phyloP scores from a whole-genome alignment of 495 filamentous ascomycete species.

The Durotheca rogersii region DNA sequence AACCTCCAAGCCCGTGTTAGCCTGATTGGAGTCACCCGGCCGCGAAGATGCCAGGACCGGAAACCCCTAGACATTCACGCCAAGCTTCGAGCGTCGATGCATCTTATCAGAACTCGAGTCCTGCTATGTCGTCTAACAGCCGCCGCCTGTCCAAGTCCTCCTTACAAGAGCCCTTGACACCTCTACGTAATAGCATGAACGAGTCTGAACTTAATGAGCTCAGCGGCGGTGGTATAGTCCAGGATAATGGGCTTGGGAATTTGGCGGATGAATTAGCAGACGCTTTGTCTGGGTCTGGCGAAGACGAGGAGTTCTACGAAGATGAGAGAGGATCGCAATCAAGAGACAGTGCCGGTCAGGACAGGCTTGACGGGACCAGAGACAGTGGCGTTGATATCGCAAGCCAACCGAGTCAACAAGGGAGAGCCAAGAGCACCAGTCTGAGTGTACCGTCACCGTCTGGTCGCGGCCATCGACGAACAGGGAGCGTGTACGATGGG shows the following conservation, averaged over 20 bases:
- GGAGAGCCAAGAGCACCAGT: constrained; percentile 33
- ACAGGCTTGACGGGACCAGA: constrained; percentile 31
- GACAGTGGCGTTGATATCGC: constrained; percentile 51
- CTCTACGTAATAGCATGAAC: constrained; percentile 55
- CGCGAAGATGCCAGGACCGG: constrained; percentile 56
- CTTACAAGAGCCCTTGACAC: constrained; percentile 61
- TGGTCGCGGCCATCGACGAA: constrained; percentile 46
- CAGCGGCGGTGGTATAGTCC: constrained; percentile 40
- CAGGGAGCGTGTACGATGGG: constrained; percentile 57
- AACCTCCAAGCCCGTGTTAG: too few relatives aligned
- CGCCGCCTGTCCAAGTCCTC: constrained; percentile 59
- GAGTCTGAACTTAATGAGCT: constrained; percentile 51
- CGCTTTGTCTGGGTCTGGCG: constrained; percentile 53
- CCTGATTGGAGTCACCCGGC: constrained; percentile 4
- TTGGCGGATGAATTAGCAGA: constrained; percentile 78
- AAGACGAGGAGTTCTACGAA: constrained; percentile 63
- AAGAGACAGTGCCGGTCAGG: constrained; percentile 27
- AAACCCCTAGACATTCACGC: constrained; percentile 65
- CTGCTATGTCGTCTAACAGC: constrained; percentile 39
- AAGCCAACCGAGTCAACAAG: constrained; percentile 34
- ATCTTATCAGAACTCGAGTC: constrained; percentile 49
- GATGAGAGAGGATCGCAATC: constrained; percentile 39
- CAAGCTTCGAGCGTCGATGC: constrained; percentile 61
- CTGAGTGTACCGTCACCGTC: constrained; percentile 43
- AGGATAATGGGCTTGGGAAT: constrained; percentile 69